phyloP scores from a whole-genome alignment of 1,284 basidiomycete species.

The Amylostereum areolatum region DNA sequence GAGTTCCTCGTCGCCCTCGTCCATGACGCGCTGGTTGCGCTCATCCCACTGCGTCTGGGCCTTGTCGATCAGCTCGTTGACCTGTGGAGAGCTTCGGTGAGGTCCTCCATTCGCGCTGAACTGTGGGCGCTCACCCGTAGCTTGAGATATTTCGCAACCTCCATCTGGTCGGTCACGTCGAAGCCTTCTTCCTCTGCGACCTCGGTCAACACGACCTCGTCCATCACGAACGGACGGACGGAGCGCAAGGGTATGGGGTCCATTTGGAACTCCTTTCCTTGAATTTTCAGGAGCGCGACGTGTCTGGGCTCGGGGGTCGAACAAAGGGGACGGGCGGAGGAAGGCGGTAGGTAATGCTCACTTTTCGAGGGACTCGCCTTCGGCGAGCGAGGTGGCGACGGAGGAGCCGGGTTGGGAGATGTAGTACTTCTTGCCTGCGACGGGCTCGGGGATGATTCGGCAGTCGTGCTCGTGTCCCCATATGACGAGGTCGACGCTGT shows the following conservation, averaged over 20 bases:
- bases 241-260: constrained; percentile 84
- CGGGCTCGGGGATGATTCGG: constrained; percentile 83
- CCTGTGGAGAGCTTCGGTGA: no score
- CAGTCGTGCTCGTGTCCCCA: constrained; percentile 99
- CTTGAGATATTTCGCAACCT: constrained; percentile 77
- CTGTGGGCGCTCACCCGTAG: constrained; percentile 40
- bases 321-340: no score
- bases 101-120: no score
- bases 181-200: constrained; percentile 72
- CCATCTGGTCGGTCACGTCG: constrained; percentile 74
- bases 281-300: constrained; percentile 81
- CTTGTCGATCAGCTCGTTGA: constrained; percentile 72
- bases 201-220: constrained; percentile 73
- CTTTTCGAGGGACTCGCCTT: constrained; percentile 89
- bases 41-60: constrained; percentile 80
- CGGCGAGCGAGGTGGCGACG: constrained; percentile 88
- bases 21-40: constrained; percentile 57
- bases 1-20: constrained; percentile 65
- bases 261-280: constrained; percentile 83
- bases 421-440: constrained; percentile 87
- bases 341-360: no score
- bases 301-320: constrained; percentile 49
- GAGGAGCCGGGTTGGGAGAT: constrained; percentile 95
- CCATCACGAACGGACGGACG: constrained; percentile 93
- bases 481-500: constrained; percentile 88